phyloP scores from a whole-genome alignment of 805 yeast species.

The Cephaloascus albidus region DNA sequence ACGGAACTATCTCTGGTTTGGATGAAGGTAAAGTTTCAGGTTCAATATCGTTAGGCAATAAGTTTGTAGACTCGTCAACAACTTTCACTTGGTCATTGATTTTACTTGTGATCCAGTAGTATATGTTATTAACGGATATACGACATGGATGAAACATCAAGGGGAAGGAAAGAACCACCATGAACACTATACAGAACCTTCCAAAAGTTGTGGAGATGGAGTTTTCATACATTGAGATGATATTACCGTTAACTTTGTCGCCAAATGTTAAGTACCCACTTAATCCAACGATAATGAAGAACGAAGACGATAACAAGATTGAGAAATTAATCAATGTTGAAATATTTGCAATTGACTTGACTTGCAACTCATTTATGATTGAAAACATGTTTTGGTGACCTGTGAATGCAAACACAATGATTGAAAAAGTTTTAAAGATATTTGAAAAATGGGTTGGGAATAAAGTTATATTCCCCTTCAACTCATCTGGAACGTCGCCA shows the following conservation, averaged over 20 bases:
- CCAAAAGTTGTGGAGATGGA: constrained; percentile 44
- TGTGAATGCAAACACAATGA: constrained; percentile 71
- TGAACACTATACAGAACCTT: constrained; percentile 51
- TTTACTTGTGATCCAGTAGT: constrained; percentile 27
- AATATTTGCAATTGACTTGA: constrained; percentile 40
- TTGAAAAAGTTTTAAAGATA: constrained; percentile 56
- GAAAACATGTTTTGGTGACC: constrained; percentile 79
- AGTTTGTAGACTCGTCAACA: too few relatives aligned
- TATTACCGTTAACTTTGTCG: constrained; percentile 52
- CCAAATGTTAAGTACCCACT: constrained; percentile 73
- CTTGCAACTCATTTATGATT: constrained; percentile 59
- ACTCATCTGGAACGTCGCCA: constrained; percentile 11
- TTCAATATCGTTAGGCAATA: not conserved
- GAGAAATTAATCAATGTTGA: constrained; percentile 34
- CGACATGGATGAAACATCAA: constrained; percentile 77
- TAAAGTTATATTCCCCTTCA: constrained; percentile 10
- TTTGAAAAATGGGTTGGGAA: constrained; percentile 30
- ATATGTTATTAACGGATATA: constrained; percentile 59
- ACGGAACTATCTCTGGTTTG: constrained; percentile 34
- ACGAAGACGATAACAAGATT: constrained; percentile 39
- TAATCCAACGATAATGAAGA: constrained; percentile 59
- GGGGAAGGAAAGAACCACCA: constrained; percentile 74
- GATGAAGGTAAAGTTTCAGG: not conserved
- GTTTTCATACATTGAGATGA: constrained; percentile 57
- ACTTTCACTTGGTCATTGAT: not conserved